Conservation (phyloP, 1,139 yeast species). For the Geotrichum armillariae region DNA sequence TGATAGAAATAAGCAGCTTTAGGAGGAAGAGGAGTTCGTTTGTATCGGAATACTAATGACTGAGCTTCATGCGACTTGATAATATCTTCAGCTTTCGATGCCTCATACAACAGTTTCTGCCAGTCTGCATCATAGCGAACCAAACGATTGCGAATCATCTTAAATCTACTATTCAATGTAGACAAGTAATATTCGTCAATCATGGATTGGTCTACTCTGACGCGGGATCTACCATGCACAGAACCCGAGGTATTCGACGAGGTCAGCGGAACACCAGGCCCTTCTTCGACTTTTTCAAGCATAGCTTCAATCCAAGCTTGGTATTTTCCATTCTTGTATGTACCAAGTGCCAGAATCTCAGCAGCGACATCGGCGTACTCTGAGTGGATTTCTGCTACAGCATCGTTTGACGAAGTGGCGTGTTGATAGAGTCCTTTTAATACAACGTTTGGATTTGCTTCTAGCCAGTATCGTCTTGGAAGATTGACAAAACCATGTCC, state of each 20-base stretch:
- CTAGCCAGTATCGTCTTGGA: conserved; percentile 60
- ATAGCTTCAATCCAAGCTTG: conserved; percentile 43
- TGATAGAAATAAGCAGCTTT: conserved; percentile 43
- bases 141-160: conserved; percentile 32
- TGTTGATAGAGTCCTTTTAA: conserved; percentile 52
- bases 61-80: conserved; percentile 25
- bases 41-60: conserved; percentile 34
- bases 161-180: conserved; percentile 29
- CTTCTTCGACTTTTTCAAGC: conserved; percentile 31
- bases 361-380: conserved; percentile 64
- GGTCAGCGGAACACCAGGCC: conserved; percentile 25
- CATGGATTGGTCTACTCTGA: conserved; percentile 31
- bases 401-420: conserved; percentile 60
- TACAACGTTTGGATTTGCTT: conserved; percentile 45
- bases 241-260: conserved; percentile 18
- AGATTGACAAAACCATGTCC: conserved; percentile 75
- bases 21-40: conserved; percentile 40
- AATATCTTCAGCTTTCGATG: conserved; percentile 41
- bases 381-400: conserved; percentile 62
- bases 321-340: conserved; percentile 40
- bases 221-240: conserved; percentile 26
- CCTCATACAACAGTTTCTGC: conserved; percentile 42
- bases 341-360: conserved; percentile 53
- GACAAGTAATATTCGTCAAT: conserved; percentile 35
- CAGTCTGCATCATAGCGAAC: conserved; percentile 43